A percentile compares a stretch with the other conserved stretches of the same genome.
These are phyloP conservation scores for Kuraishia ogatae DNA, from an alignment of 805 yeast species.

Conservation along the genomic window DNA sequence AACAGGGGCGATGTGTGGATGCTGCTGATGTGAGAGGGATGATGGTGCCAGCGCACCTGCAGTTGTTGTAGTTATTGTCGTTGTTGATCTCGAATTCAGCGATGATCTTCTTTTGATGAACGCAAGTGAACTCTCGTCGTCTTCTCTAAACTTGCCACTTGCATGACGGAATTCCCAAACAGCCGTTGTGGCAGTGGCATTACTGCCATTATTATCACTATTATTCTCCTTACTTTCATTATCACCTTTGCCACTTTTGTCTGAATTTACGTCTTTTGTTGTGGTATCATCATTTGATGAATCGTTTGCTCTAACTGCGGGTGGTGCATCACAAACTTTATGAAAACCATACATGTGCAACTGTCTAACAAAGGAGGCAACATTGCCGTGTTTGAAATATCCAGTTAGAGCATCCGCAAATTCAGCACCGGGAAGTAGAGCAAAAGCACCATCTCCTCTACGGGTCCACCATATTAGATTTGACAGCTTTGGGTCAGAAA, in stretches of 20 bases:
- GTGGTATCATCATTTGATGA: conserved; percentile 13
- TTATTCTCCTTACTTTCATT: neutral
- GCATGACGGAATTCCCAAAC: conserved; percentile 53
- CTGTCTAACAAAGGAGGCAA: conserved; percentile 88
- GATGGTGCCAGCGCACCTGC: neutral
- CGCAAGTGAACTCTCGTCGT: conserved; percentile 34
- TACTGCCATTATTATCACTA: conserved; percentile 1
- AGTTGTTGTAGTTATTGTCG: conserved; percentile 1
- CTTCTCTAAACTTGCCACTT: conserved; percentile 39
- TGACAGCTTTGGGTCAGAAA: conserved; percentile 41
- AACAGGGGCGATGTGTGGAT: neutral
- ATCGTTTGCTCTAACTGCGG: conserved; percentile 12
- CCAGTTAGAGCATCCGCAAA: conserved; percentile 53
- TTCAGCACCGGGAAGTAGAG: conserved; percentile 54
- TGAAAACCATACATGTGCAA: conserved; percentile 96
- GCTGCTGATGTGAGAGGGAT: neutral
- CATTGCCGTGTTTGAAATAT: conserved; percentile 90
- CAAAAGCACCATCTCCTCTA: conserved; percentile 45
- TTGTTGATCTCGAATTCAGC: conserved; percentile 17
- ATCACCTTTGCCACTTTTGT: conserved; percentile 2
- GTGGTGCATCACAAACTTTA: conserved; percentile 47
- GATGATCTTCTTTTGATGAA: conserved; percentile 41
- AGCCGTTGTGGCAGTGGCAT: conserved; percentile 13
- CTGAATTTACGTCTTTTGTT: neutral
- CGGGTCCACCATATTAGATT: conserved; percentile 61